phyloP scores from a whole-genome alignment of 108 stramenopile species.

The Stephanodiscus minutulus region DNA sequence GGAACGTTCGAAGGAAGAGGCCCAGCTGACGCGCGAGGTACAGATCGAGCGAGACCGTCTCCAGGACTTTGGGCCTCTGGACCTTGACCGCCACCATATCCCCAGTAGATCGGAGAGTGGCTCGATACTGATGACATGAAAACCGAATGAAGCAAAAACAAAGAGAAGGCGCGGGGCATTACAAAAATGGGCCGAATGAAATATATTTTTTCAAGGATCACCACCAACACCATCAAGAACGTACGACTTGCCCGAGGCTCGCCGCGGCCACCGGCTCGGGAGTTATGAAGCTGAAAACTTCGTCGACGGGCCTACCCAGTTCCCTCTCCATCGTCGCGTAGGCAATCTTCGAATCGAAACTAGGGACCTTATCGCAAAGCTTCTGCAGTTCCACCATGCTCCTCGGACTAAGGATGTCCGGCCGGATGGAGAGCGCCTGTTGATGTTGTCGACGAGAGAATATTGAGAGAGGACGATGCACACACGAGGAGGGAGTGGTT shows the following conservation, averaged over 20 bases:
- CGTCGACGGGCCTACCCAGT: conserved; percentile 77
- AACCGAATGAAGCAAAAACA: background rate
- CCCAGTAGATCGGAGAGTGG: conserved; percentile 69
- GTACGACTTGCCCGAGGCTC: conserved; percentile 84
- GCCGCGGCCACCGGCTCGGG: conserved; percentile 96
- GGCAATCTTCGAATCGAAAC: conserved; percentile 81
- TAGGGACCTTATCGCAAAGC: conserved; percentile 95
- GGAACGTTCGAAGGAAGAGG: conserved; percentile 73
- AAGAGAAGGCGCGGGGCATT: background rate
- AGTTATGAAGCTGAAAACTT: conserved; percentile 87
- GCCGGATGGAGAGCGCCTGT: conserved; percentile 92
- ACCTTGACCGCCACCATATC: conserved; percentile 91
- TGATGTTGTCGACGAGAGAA: conserved; percentile 30
- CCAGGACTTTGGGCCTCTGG: conserved; percentile 86
- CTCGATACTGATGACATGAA: conserved; percentile 52
- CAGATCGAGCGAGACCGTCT: conserved; percentile 92
- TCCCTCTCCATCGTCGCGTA: conserved; percentile 89
- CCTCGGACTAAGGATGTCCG: conserved; percentile 87
- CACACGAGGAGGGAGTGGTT: background rate
- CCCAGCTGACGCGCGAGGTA: conserved; percentile 88
- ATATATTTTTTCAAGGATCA: background rate
- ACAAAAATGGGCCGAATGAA: background rate
- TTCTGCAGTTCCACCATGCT: conserved; percentile 96
- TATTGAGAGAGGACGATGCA: conserved; percentile 2
- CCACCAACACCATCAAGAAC: background rate